These are phyloP conservation scores for Penicillium turbatum DNA, from an alignment of 495 filamentous ascomycete species.

Conservation along the genomic window DNA sequence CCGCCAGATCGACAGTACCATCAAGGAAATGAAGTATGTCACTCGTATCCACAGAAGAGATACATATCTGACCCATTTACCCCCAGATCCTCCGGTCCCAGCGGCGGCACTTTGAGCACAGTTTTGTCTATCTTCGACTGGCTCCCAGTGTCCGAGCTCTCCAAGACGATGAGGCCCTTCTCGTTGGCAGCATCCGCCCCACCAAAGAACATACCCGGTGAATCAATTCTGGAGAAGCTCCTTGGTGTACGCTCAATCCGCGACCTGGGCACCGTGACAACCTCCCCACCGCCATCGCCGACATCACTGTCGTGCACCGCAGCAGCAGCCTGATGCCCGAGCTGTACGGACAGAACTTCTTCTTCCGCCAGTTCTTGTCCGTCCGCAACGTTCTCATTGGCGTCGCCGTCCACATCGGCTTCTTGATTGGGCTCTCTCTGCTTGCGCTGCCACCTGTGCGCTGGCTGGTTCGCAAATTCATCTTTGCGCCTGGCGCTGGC, in stretches of 20 bases:
- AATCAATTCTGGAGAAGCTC: constrained; percentile 39
- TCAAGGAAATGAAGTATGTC: constrained; percentile 59
- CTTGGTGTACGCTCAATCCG: constrained; percentile 60
- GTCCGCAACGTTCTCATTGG: constrained; percentile 57
- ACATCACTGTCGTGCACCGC: constrained; percentile 67
- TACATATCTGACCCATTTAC: constrained; percentile 3
- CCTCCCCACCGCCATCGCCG: constrained; percentile 53
- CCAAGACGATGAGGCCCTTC: constrained; percentile 55
- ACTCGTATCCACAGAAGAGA: neutral
- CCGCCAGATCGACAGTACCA: constrained; percentile 53
- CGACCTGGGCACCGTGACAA: constrained; percentile 64
- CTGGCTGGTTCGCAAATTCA: constrained; percentile 48
- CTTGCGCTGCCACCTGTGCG: constrained; percentile 54
- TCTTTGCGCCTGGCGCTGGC: constrained; percentile 65
- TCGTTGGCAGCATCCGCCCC: constrained; percentile 59
- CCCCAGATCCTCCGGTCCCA: constrained; percentile 48
- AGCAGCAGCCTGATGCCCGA: constrained; percentile 69
- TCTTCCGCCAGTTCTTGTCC: constrained; percentile 63
- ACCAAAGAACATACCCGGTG: constrained; percentile 31
- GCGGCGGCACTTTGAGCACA: constrained; percentile 71
- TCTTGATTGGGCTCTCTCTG: constrained; percentile 48
- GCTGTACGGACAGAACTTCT: constrained; percentile 70
- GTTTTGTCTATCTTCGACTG: constrained; percentile 59
- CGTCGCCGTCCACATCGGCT: constrained; percentile 50
- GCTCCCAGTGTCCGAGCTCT: constrained; percentile 55